A percentile compares a stretch with the other conserved stretches of the same genome.
Evolutionary conservation across 2,329 filamentous ascomycete species (phyloP).

Genomic region (Monilinia aucupariae): DNA sequence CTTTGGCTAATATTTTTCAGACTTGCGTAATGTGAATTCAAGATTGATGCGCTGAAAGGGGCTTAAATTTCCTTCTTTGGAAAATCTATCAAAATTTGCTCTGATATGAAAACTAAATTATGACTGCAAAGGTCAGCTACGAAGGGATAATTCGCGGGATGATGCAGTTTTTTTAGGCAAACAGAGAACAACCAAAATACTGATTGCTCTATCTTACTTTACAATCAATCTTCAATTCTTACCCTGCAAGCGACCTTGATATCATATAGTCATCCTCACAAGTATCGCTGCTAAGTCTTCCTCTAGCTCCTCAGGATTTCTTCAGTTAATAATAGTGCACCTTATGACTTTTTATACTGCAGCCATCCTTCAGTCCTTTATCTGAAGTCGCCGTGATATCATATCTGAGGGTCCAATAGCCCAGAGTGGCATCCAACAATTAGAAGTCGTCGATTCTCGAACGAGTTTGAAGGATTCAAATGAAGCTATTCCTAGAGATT

Average conservation of each 20-base stretch:
- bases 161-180: neutral
- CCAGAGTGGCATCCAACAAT: neutral
- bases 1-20: slow-evolving; percentile 3
- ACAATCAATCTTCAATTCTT: neutral
- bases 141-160: neutral
- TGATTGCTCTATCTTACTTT: neutral
- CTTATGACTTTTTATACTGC: too few relatives aligned
- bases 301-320: too few relatives aligned
- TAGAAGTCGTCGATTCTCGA: too few relatives aligned
- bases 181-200: neutral
- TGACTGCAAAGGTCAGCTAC: neutral
- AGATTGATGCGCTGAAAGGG: neutral
- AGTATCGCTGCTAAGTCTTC: too few relatives aligned
- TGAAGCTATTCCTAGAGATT: too few relatives aligned
- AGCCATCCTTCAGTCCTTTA: too few relatives aligned
- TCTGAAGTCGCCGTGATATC: too few relatives aligned
- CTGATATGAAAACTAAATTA: neutral
- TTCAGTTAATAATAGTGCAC: too few relatives aligned
- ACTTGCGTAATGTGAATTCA: slow-evolving; percentile 11
- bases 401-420: neutral
- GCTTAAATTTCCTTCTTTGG: neutral
- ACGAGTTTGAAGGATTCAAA: too few relatives aligned
- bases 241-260: neutral
- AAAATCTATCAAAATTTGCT: neutral
- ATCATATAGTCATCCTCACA: too few relatives aligned